A percentile compares a stretch with the other conserved stretches of the same genome.
Conservation (phyloP, 306 rosid species). For the Alnus glutinosa region DNA sequence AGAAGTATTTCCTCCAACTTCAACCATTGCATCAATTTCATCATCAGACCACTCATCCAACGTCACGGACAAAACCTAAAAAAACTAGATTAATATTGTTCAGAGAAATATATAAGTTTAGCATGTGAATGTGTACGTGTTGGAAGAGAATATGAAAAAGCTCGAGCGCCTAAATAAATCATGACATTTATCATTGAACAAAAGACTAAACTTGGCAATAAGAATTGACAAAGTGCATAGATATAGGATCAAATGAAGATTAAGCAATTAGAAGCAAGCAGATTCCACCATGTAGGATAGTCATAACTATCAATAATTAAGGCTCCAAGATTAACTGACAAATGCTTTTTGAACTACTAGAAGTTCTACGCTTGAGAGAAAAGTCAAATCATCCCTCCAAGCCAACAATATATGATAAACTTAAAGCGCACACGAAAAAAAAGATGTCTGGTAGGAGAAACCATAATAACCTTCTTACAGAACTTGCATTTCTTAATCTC, state of each 20-base stretch:
- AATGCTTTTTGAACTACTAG: background rate
- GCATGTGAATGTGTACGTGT: background rate
- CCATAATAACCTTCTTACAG: background rate
- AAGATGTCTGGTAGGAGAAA: background rate
- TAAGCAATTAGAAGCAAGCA: background rate
- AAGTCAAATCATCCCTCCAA: background rate
- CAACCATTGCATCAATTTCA: constrained; percentile 88
- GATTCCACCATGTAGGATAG: background rate
- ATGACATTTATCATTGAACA: background rate
- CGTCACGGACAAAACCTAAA: constrained; percentile 89
- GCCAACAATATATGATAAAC: background rate
- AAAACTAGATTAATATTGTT: constrained; percentile 30
- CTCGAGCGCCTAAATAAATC: background rate
- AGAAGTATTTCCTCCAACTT: constrained; percentile 93
- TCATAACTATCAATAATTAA: background rate
- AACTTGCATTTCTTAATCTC: too few species aligned
- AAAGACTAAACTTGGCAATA: background rate
- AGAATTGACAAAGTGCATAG: background rate
- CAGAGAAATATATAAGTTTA: constrained; percentile 15
- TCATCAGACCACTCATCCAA: constrained; percentile 97
- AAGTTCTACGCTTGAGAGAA: background rate
- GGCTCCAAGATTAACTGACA: background rate
- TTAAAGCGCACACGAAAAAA: background rate
- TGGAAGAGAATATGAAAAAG: background rate
- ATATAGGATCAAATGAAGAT: background rate